phyloP scores from a whole-genome alignment of 2,329 filamentous ascomycete genomes.

The Colletotrichum simmondsii region DNA sequence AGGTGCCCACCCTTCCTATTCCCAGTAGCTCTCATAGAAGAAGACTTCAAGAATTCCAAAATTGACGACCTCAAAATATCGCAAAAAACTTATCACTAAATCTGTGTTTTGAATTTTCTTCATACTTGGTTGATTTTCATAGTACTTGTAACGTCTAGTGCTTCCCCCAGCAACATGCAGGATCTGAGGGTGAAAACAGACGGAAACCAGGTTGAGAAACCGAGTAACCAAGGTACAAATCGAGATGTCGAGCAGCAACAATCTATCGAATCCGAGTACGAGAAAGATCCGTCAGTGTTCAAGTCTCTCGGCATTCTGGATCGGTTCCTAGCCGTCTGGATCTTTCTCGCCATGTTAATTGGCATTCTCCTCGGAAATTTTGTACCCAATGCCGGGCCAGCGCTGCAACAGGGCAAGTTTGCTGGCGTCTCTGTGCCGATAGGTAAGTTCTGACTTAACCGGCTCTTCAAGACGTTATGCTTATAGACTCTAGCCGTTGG shows the following conservation, averaged over 20 bases:
- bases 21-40: neutral
- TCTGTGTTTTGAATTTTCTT: neutral
- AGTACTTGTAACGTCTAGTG: neutral
- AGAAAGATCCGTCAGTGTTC: constrained; percentile 54
- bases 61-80: too few species aligned
- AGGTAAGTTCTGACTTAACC: constrained; percentile 50
- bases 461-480: neutral
- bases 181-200: neutral
- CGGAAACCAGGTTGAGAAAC: neutral
- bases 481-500: constrained; percentile 69
- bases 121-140: neutral
- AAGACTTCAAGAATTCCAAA: neutral
- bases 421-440: constrained; percentile 76
- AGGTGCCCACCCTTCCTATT: neutral
- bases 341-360: constrained; percentile 80
- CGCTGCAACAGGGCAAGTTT: constrained; percentile 77
- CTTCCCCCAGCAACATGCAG: neutral
- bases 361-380: constrained; percentile 84
- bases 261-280: neutral
- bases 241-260: constrained; percentile 31
- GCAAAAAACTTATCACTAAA: too few species aligned
- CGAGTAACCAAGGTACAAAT: neutral
- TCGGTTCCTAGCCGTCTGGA: constrained; percentile 76
- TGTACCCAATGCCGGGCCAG: constrained; percentile 68
- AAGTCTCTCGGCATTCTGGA: constrained; percentile 69